Percentiles rank a stretch among this genome's conserved stretches.
phyloP scores from a whole-genome alignment of 2,329 filamentous ascomycete species.

The Dryadomyces quercivorus region DNA sequence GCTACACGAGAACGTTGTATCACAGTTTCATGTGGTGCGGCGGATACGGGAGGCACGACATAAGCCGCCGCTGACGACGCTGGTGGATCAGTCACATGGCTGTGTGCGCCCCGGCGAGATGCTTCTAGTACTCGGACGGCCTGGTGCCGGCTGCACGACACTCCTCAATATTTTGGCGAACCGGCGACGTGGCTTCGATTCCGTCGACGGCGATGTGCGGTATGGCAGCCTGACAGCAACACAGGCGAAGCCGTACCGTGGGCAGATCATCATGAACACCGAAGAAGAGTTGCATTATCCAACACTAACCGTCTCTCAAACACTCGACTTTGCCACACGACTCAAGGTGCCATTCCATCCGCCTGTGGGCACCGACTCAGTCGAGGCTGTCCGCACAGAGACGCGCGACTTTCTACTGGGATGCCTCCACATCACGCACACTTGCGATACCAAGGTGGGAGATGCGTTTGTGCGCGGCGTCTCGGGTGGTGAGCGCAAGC shows the following conservation, averaged over 20 bases:
- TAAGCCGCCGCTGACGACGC: conserved; percentile 48
- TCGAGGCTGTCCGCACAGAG: conserved; percentile 32
- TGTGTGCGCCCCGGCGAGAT: conserved; percentile 42
- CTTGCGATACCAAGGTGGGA: conserved; percentile 53
- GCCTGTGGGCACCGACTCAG: conserved; percentile 27
- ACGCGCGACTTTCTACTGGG: conserved; percentile 42
- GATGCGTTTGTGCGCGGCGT: conserved; percentile 52
- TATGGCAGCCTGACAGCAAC: conserved; percentile 38
- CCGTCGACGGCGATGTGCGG: conserved; percentile 51
- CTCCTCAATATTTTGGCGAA: conserved; percentile 55
- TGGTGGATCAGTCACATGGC: conserved; percentile 50
- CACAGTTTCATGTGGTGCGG: conserved; percentile 43
- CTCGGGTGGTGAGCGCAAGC: conserved; percentile 55
- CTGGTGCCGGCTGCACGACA: conserved; percentile 45
- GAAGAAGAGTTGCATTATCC: conserved; percentile 59
- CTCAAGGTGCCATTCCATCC: conserved; percentile 42
- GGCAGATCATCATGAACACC: conserved; percentile 42
- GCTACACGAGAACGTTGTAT: conserved; percentile 52
- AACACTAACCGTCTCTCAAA: conserved; percentile 54
- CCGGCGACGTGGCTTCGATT: conserved; percentile 51
- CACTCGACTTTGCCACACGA: conserved; percentile 53
- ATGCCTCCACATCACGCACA: conserved; percentile 50
- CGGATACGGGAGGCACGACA: conserved; percentile 38
- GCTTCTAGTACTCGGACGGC: conserved; percentile 44
- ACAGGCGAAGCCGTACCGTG: conserved; percentile 27